Conservation (phyloP, 495 filamentous ascomycete species). For the Hyaloscypha finlandica region DNA sequence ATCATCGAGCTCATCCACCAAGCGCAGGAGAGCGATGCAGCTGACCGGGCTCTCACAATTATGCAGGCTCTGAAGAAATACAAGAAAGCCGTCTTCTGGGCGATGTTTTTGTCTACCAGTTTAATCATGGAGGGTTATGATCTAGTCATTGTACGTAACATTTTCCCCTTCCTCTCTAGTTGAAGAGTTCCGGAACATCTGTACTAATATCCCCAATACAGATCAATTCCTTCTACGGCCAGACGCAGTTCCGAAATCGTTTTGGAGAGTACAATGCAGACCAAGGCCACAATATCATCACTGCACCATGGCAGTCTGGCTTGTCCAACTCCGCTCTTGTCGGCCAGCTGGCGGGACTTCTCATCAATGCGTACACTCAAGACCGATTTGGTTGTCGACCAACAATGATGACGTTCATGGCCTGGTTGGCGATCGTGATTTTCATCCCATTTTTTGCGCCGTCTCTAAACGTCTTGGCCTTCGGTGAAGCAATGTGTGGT, state of each 20-base stretch:
- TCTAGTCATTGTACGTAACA: slow-evolving; percentile 30
- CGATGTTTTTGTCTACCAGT: slow-evolving; percentile 39
- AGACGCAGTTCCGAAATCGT: slow-evolving; percentile 41
- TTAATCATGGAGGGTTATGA: slow-evolving; percentile 50
- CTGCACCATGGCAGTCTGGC: slow-evolving; percentile 18
- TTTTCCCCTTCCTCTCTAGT: slow-evolving; percentile 17
- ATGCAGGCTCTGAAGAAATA: slow-evolving; percentile 50
- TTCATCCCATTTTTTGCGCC: slow-evolving; percentile 63
- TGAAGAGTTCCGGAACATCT: neutral
- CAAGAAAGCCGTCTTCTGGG: slow-evolving; percentile 36
- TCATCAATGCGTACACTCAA: slow-evolving; percentile 49
- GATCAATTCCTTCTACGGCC: slow-evolving; percentile 41
- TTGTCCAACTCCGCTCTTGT: slow-evolving; percentile 13
- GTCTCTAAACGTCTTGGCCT: slow-evolving; percentile 59
- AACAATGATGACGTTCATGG: slow-evolving; percentile 35
- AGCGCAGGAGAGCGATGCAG: slow-evolving; percentile 19
- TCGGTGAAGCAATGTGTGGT: slow-evolving; percentile 67
- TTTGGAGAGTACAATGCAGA: slow-evolving; percentile 42
- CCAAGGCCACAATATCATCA: neutral
- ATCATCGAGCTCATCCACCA: slow-evolving; percentile 31
- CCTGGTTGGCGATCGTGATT: slow-evolving; percentile 46
- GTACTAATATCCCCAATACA: slow-evolving; percentile 3
- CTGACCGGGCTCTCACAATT: slow-evolving; percentile 43
- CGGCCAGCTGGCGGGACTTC: slow-evolving; percentile 38
- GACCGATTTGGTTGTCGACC: slow-evolving; percentile 47